Percentiles rank a stretch among this genome's conserved stretches.
Conservation (phyloP, 345 rosid species). For the Acer campestre region DNA sequence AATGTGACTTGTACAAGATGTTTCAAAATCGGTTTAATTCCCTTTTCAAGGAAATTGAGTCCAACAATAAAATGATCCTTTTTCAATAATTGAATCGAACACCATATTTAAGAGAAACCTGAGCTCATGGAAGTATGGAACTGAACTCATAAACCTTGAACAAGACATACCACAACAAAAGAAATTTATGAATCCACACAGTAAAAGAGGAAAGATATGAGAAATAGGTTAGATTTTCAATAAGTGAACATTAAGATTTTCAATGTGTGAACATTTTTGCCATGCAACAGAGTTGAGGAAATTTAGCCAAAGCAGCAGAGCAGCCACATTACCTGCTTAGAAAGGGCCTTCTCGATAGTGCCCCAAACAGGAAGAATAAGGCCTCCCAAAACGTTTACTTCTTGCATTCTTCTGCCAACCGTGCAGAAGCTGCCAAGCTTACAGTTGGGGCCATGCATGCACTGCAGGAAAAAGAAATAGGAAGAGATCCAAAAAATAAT, state of each 20-base stretch:
- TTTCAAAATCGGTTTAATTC: not conserved
- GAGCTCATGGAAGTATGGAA: not conserved
- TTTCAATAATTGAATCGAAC: not conserved
- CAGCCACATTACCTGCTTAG: constrained; percentile 68
- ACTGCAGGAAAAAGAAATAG: constrained; percentile 51
- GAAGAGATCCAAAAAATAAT: not conserved
- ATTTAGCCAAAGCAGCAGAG: not conserved
- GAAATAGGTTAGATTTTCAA: not conserved
- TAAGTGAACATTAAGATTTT: no score
- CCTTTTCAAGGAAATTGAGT: not conserved
- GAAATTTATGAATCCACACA: constrained; percentile 1
- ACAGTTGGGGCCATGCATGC: constrained; percentile 99
- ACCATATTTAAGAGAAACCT: not conserved
- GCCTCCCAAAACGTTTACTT: constrained; percentile 95
- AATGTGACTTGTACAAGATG: not conserved
- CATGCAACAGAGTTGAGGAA: not conserved
- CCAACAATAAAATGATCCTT: not conserved
- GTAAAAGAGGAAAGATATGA: not conserved
- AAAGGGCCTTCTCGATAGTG: constrained; percentile 90
- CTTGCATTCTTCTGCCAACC: constrained; percentile 92
- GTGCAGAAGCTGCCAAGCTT: constrained; percentile 89
- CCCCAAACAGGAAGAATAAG: constrained; percentile 99
- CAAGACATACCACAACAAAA: not conserved
- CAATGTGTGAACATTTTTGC: not conserved
- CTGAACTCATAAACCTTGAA: not conserved